Conservation (phyloP, 352 stramenopile species). For the Achlya hypogyna region DNA sequence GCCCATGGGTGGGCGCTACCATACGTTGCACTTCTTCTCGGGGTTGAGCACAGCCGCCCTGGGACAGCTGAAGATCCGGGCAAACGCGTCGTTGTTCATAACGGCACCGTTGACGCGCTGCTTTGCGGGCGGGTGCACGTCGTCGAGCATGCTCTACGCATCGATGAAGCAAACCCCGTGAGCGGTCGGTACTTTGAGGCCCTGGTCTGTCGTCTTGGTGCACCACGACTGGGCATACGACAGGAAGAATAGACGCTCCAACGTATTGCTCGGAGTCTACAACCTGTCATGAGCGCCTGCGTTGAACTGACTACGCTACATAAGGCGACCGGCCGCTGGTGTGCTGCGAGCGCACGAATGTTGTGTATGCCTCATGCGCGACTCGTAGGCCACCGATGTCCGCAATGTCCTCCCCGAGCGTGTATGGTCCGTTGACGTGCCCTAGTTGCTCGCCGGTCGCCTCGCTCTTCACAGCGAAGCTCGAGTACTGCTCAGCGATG, state of each 20-base stretch:
- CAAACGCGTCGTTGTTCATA: conserved; percentile 73
- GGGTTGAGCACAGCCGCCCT: not conserved
- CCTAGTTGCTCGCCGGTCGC: conserved; percentile 26
- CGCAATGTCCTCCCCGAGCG: conserved; percentile 73
- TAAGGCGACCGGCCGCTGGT: not conserved
- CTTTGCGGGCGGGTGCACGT: conserved; percentile 42
- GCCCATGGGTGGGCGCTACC: no score
- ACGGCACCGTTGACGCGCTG: conserved; percentile 73
- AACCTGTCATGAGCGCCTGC: not conserved
- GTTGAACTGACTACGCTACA: not conserved
- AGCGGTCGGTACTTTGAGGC: conserved; percentile 16
- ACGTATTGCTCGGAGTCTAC: conserved; percentile 17
- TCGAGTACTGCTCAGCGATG: conserved; percentile 53
- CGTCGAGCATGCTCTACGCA: conserved; percentile 8
- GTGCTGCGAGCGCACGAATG: not conserved
- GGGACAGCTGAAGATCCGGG: conserved; percentile 41
- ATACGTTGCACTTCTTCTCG: conserved; percentile 5
- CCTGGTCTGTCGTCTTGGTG: conserved; percentile 46
- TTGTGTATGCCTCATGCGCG: conserved; percentile 44
- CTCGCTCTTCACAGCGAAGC: conserved; percentile 29
- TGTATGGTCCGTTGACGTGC: conserved; percentile 70
- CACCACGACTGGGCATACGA: conserved; percentile 72
- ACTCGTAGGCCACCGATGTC: conserved; percentile 77
- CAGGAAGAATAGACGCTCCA: conserved; percentile 65
- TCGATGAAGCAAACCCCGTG: not conserved